Evolutionary conservation across 164 flowering plant genomes (phyloP), one percentile per base, ranked within the genome.

Genomic region (Taxillus chinensis): DNA sequence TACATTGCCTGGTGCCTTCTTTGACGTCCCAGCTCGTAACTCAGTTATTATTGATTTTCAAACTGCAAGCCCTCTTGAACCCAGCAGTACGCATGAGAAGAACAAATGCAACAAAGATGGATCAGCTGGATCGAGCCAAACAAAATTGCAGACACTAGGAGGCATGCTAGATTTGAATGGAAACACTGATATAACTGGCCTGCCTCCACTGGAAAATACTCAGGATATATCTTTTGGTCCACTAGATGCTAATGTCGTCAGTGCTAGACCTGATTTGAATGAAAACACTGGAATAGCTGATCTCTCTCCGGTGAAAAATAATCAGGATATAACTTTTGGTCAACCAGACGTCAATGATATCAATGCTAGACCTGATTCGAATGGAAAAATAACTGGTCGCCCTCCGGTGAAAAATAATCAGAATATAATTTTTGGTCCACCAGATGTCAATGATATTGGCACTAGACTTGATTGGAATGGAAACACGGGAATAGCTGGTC

Each of bases 101-200:
- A 70, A 50, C 60, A 64, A 62, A 45, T 62, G 15, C 62, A 67
- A 52, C 52, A 58, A 66, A 59, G 62, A 67, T 50, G 71, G 52
- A 57, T 17, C 41, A 54, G 37, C 46, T 48, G 8, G 54, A 38
- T 27, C 27, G 27, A 48, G 10, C 10, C 27, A 52, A 52, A 50
- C 40, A 13, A 61, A 46, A 64, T 0, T 58, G 37, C 41, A 43
- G 13, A 40, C 12, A 27, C 52, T 57, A 38, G 50, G 54, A 38
- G 49, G 42, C 43, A 63, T 71, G 16, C 70, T 68, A 14, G 76
- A 74, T 63, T 65, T 74, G 60, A 72, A 78, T 57, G 67, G 68
- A 11, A 75, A 59, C 55, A 45, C 57, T 52, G 46, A 41, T 46
- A 8, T 39, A 40, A 40, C 67, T 2, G 49, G 41, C 16, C 37